Evolutionary conservation across 768 basidiomycete genomes (phyloP), one percentile per base, ranked within the genome.

Genomic region (Boletus rufocinnamomeus): DNA sequence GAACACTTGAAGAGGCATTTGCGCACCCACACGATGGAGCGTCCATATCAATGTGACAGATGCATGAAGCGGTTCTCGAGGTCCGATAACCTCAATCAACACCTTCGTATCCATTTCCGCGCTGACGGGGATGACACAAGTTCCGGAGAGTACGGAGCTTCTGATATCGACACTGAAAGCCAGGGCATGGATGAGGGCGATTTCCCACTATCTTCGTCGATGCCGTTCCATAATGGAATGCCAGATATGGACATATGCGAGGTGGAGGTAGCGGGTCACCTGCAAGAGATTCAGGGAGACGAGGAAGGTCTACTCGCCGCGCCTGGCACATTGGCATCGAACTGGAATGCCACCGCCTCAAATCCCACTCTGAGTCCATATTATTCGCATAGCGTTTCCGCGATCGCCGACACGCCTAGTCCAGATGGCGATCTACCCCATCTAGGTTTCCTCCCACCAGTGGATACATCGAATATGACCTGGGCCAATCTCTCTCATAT

Each of bases 1-100:
- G 94, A 96, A 69, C 93, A 96, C 69, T 81, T 95, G 63, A 91
- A 91, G 74, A 76, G 93, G 45, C 94, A 96, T 72, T 74, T 94
- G 32, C 82, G 92, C 58, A 93, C 93, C 10, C 94, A 96, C 69
- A 95, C 93, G 28, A 83, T 91, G 83, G 93, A 95, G 72, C 78
- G 88, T 40, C 93, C 94, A 1, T 95, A 85, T 73, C 78, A 79
- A 54, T 95, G 94, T 69, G 76, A 80, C 45, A 75, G 78, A 27
- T 96, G 94, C 72, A 77, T 80, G 66, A 93, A 92, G 79, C 81
- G 83, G 59, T 97, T 97, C 74, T 91, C 90, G 63, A 79, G 93
- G 68, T 88, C 87, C 68, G 95, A 96, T 70, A 95, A 95, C 67
- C 81, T 98, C 41, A 84, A 82, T 23, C 93, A 96, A 72, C 95